Percentiles rank a stretch among this genome's conserved stretches.
phyloP scores from a whole-genome alignment of 1,284 basidiomycete species.

The Trichosporon ovoides region DNA sequence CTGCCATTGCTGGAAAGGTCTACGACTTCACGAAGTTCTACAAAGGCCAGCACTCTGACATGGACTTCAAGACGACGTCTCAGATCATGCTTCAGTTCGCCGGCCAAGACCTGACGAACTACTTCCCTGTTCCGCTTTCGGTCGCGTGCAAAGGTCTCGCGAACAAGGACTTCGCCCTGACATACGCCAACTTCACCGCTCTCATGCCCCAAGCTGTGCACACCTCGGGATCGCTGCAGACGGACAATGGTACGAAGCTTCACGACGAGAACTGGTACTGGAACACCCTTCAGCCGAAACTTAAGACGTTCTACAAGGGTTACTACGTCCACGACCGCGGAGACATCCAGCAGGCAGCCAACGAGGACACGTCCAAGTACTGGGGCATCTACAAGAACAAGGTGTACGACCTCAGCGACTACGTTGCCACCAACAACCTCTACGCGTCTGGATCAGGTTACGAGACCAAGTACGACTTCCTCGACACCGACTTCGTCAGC shows the following conservation, averaged over 20 bases:
- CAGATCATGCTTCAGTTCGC: constrained; percentile 68
- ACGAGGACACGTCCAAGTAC: constrained; percentile 52
- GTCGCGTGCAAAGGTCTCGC: constrained; percentile 72
- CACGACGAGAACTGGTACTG: constrained; percentile 72
- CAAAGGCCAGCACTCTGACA: constrained; percentile 76
- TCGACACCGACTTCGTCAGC: constrained; percentile 61
- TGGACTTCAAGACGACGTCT: constrained; percentile 63
- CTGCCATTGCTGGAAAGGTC: constrained; percentile 68
- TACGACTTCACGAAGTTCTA: constrained; percentile 90
- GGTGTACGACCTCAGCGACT: constrained; percentile 86
- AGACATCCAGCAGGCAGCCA: constrained; percentile 51
- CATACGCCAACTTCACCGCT: constrained; percentile 64
- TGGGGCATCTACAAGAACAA: constrained; percentile 73
- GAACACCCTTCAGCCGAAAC: constrained; percentile 65
- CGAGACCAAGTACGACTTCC: constrained; percentile 58
- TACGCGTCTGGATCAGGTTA: constrained; percentile 51
- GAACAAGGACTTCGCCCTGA: constrained; percentile 55
- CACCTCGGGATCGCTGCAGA: constrained; percentile 62
- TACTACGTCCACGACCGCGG: constrained; percentile 64
- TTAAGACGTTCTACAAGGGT: constrained; percentile 75
- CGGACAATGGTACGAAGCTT: constrained; percentile 53
- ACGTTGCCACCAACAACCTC: constrained; percentile 65
- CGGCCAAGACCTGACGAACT: constrained; percentile 81
- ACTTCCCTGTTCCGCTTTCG: constrained; percentile 77
- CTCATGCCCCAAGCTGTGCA: constrained; percentile 66